Evolutionary conservation across 2,329 filamentous ascomycete species (phyloP), one percentile per base, ranked within the genome.

Genomic region (Tolypocladium pustulatum): DNA sequence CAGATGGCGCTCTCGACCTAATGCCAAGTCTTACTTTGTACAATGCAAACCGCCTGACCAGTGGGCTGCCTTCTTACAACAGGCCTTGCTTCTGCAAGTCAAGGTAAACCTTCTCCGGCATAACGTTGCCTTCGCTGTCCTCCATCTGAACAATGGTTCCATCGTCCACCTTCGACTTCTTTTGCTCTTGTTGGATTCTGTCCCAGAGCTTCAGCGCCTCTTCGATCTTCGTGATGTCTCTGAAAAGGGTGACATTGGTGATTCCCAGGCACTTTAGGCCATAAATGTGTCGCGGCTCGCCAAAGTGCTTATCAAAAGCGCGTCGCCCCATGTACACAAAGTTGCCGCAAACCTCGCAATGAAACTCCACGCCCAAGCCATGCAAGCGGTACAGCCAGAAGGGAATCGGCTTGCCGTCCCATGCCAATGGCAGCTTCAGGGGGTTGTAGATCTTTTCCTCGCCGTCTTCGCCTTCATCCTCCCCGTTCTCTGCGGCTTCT

Each of bases 301-400:
- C 95, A 76, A 99, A 99, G 72, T 99, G 94, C 78, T 99, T 99
- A 71, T 99, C 94, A 67, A 97, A 99, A 1, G 92, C 92, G 55
- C 94, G 85, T 30, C 94, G 83, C 20, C 94, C 94, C 89, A 96
- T 97, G 77, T 97, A 97, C n/a, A 97, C 91, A 68, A 91, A 97
- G 73, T 97, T 97, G 58, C 94, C 94, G 69, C 94, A 99, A 59
- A 99, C 90, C 71, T 99, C 93, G 77, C 94, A 99, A 0, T 89
- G 82, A 65, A 97, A 96, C 67, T 99, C 94, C 15, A 96, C 91
- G 10, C 94, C 94, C 32, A 99, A 78, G 1, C 94, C 94, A 69
- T 99, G 94, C 20, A 99, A 81, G 66, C 97, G 94, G 80, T 97
- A 99, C 20, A 99, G 82, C 94, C 94, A 99, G 78, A 94, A 99